A percentile compares a stretch with the other conserved stretches of the same genome.
These are phyloP conservation scores for Amanita rimosa DNA, from an alignment of 768 basidiomycete species.

Conservation along the genomic window DNA sequence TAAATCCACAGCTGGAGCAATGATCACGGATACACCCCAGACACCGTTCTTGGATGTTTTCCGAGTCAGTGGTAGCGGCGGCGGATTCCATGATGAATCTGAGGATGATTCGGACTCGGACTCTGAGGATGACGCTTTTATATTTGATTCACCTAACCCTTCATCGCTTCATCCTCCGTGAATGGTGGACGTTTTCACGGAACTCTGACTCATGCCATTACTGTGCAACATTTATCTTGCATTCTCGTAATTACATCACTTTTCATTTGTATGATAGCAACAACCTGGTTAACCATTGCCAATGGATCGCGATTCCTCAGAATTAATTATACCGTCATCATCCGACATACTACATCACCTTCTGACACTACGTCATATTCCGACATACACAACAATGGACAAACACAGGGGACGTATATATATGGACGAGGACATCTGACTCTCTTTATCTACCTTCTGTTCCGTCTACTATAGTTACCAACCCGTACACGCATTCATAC, in stretches of 20 bases:
- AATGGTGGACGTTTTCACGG: conserved; percentile 33
- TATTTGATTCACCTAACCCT: conserved; percentile 43
- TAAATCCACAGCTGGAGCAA: conserved; percentile 52
- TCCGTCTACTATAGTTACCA: too few relatives aligned
- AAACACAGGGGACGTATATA: too few relatives aligned
- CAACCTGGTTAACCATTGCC: too few relatives aligned
- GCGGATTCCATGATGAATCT: conserved; percentile 34
- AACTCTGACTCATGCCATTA: conserved; percentile 7
- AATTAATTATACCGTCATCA: too few relatives aligned
- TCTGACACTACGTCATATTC: too few relatives aligned
- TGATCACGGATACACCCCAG: conserved; percentile 48
- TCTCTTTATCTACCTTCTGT: too few relatives aligned
- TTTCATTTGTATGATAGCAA: not conserved
- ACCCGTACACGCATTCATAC: too few relatives aligned
- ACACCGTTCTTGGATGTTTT: conserved; percentile 79
- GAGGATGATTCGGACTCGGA: conserved; percentile 37
- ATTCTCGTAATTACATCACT: conserved; percentile 1
- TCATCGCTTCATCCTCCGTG: conserved; percentile 36
- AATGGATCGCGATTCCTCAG: too few relatives aligned
- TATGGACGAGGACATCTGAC: too few relatives aligned
- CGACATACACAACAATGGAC: too few relatives aligned
- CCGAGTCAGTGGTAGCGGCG: conserved; percentile 34
- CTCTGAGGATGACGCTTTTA: conserved; percentile 47
- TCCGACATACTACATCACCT: too few relatives aligned
- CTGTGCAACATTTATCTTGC: conserved; percentile 7